Base-by-base conservation (phyloP, 192 early-diverging fungal genomes). In the Linnemannia elongata region DNA sequence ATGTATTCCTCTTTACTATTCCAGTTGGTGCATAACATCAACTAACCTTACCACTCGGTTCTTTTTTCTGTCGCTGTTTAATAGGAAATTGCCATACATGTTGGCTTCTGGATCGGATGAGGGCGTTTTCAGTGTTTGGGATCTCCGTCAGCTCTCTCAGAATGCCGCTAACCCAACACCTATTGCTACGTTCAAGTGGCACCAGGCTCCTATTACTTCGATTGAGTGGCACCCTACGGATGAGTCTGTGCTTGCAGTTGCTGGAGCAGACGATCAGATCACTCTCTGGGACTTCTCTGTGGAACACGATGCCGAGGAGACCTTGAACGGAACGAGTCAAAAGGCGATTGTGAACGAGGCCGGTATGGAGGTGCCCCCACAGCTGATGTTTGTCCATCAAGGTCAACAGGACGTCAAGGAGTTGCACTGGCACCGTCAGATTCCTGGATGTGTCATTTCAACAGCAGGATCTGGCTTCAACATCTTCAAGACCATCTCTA, bases 231-330 rank as follows among this genome's bases (percentile, higher is more conserved):
- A 97, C 77, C 97, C 97, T 8, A 94, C 91, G 3, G 98, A 99
- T 83, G 95, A 96, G 78, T 98, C 97, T 15, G 93, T 98, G 35
- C 87, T 99, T 55, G 97, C 95, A 18, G 97, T 97, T 47, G 88
- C 95, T 22, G 98, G 98, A 9, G 97, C 95, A 17, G 98, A 99
- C 89, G 94, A 99, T 84, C 98, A 99, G 91, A 83, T 98, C 69
- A 97, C 98, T 42, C 82, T 99, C 42, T 99, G 98, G 98, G 98
- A 99, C 89, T 91, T 99, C 74, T 96, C 97, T n/a, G 95, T 99
- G 15, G 98, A 99, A 89, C 92, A 94, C 49, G 98, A 99, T 88
- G 92, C 95, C 10, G 98, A 99, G 88, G 97, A 99, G 89, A 93
- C 94, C 68, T 90, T 91, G 7, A 92, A 90, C 68, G 85, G 85